Conservation (phyloP, 306 rosid genomes). For the Pterocarpus macrocarpus region DNA sequence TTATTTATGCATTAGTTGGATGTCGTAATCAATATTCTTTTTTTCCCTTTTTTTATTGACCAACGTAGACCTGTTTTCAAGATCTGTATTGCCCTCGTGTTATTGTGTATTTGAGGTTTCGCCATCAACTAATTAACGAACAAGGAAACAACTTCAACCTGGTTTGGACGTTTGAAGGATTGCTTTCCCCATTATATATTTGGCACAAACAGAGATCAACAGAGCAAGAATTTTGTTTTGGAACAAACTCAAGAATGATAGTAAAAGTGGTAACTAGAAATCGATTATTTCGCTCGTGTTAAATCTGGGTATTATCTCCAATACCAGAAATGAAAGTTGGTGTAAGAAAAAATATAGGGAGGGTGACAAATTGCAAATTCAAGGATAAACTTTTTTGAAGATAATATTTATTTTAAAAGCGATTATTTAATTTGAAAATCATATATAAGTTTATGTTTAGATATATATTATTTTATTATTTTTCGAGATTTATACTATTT, state of each 20-base stretch:
- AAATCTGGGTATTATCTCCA: background rate
- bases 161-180: background rate
- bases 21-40: background rate
- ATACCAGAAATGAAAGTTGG: no score
- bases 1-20: no score
- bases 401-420: background rate
- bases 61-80: background rate
- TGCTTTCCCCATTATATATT: background rate
- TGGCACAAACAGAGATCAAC: background rate
- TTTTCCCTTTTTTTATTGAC: background rate
- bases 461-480: background rate
- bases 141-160: background rate
- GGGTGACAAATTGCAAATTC: background rate
- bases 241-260: background rate
- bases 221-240: background rate
- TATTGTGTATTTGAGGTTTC: background rate
- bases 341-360: no score
- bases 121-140: background rate
- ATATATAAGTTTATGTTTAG: background rate
- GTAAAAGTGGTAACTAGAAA: background rate
- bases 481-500: no score
- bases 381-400: background rate
- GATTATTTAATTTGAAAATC: background rate
- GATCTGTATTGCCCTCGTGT: background rate
- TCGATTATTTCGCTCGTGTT: background rate